Conservation (phyloP, 2,329 filamentous ascomycete genomes). For the Hymenoscyphus repandus region DNA sequence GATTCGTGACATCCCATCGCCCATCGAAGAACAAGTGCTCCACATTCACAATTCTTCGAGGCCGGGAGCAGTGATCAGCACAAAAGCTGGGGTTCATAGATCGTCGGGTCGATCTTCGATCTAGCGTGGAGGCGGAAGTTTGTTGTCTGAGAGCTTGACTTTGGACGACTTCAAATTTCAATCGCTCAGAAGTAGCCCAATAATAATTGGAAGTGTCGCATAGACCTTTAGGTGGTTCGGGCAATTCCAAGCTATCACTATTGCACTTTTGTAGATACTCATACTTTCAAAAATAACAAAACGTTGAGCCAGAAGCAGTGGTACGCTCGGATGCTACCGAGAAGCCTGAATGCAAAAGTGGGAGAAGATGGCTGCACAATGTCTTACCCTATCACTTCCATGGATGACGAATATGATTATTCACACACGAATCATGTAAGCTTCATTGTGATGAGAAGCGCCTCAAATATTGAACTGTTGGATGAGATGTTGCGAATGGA, state of each 20-base stretch:
- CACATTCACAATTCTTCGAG: conserved; percentile 1
- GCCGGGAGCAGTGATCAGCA: conserved; percentile 1
- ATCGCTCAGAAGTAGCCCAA: not conserved
- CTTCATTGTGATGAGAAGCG: not conserved
- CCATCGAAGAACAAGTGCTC: conserved; percentile 1
- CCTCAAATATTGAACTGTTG: not conserved
- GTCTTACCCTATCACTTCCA: conserved; percentile 3
- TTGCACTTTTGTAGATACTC: too few species aligned
- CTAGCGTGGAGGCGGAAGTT: not conserved
- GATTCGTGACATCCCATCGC: conserved; percentile 3
- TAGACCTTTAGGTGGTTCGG: too few species aligned
- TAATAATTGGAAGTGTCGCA: too few species aligned
- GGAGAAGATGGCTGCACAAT: conserved; percentile 4
- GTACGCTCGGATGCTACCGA: conserved; percentile 3
- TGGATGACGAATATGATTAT: not conserved
- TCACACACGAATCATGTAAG: conserved; percentile 3
- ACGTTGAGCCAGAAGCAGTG: too few species aligned
- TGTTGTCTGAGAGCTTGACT: not conserved
- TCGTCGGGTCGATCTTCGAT: conserved; percentile 11
- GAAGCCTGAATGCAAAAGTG: not conserved
- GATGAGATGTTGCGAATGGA: not conserved
- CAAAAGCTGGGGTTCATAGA: conserved; percentile 1
- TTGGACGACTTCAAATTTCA: not conserved
- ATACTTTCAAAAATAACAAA: not conserved
- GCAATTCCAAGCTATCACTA: too few species aligned